A percentile compares a stretch with the other conserved stretches of the same genome.
These are phyloP conservation scores for Eutypa lata DNA, from an alignment of 2,329 filamentous ascomycete genomes.

Conservation along the genomic window DNA sequence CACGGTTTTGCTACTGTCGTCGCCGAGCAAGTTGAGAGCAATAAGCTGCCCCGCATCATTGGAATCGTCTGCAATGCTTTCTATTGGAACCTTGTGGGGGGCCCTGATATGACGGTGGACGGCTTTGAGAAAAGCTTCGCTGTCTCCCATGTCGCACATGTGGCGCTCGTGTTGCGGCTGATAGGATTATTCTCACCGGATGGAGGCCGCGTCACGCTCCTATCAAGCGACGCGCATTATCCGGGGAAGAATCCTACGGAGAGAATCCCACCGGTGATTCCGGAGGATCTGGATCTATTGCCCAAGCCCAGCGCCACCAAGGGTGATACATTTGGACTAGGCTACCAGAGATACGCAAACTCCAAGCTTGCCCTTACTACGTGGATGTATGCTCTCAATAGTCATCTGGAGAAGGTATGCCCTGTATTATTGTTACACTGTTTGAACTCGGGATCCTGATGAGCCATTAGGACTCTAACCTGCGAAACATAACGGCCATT, in stretches of 20 bases:
- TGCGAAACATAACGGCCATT: conserved; percentile 24
- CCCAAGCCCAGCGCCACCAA: conserved; percentile 23
- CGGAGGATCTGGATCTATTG: conserved; percentile 28
- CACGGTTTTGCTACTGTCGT: conserved; percentile 29
- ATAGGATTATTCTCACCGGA: conserved; percentile 64
- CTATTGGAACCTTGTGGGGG: conserved; percentile 32
- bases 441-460: not conserved
- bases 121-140: conserved; percentile 37
- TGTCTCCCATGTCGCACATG: conserved; percentile 36
- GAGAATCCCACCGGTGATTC: conserved; percentile 27
- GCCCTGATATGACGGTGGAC: conserved; percentile 31
- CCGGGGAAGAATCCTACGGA: conserved; percentile 32
- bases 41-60: conserved; percentile 27
- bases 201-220: conserved; percentile 1
- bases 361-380: conserved; percentile 33
- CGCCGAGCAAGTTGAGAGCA: conserved; percentile 22
- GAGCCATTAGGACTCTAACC: conserved; percentile 12
- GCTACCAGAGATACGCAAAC: conserved; percentile 37
- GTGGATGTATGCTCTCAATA: conserved; percentile 34
- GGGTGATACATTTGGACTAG: conserved; percentile 28
- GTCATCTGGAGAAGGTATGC: conserved; percentile 8
- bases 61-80: conserved; percentile 40
- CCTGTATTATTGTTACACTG: not conserved
- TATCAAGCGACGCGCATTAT: conserved; percentile 26
- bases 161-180: conserved; percentile 33